Percentiles rank a stretch among this genome's conserved stretches.
Evolutionary conservation across 768 basidiomycete genomes (phyloP).

Genomic region (Boletus sp.): DNA sequence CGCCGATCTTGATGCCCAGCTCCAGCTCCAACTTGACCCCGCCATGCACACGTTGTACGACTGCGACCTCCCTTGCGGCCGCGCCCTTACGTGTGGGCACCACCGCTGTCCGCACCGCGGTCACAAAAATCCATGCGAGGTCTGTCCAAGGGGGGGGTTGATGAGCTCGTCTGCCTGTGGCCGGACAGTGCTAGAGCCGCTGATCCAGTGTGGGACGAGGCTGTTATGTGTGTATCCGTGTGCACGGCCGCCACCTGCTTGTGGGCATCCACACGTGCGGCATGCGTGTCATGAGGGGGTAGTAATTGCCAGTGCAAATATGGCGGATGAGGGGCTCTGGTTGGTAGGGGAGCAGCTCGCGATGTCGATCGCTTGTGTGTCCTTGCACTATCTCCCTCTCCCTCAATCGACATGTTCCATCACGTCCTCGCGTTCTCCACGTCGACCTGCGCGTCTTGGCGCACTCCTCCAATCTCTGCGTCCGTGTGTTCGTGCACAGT

Average conservation of each 20-base stretch:
- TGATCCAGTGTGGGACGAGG: constrained; percentile 81
- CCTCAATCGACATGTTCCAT: too few species aligned
- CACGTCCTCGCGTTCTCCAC: too few species aligned
- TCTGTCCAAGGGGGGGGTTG: constrained; percentile 85
- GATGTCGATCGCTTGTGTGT: too few species aligned
- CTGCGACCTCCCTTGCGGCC: constrained; percentile 81
- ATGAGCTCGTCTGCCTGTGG: constrained; percentile 92
- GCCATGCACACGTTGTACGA: constrained; percentile 73
- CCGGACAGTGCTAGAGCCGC: constrained; percentile 83
- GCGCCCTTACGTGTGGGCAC: constrained; percentile 68
- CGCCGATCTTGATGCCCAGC: constrained; percentile 12
- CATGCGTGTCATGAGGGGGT: constrained; percentile 83
- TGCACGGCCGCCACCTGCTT: constrained; percentile 60
- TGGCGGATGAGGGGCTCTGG: constrained; percentile 24
- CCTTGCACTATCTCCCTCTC: too few species aligned
- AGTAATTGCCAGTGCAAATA: constrained; percentile 28
- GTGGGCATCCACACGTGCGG: constrained; percentile 76
- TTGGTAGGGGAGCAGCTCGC: not conserved
- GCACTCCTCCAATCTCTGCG: too few species aligned
- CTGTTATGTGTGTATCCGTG: constrained; percentile 84
- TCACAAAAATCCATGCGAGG: constrained; percentile 78
- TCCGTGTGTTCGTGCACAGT: too few species aligned
- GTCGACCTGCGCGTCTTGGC: too few species aligned
- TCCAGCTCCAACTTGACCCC: constrained; percentile 41
- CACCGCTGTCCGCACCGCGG: constrained; percentile 79